Evolutionary conservation across 208 protist species (phyloP).

Genomic region (Strigomonas culicis): DNA sequence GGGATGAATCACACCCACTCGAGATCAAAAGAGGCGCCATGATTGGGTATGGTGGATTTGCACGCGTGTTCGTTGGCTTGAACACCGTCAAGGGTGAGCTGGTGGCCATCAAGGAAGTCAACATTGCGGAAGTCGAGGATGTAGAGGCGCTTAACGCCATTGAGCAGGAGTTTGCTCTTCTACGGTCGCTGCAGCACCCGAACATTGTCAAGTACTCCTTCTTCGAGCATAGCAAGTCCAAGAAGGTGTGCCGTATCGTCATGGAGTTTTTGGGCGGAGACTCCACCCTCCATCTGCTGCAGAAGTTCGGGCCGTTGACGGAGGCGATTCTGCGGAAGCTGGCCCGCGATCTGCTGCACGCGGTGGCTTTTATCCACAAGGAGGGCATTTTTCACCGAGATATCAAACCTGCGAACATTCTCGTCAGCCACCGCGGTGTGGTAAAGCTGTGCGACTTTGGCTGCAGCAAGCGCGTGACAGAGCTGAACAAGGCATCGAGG

Average conservation of each 20-base stretch:
- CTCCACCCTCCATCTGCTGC: constrained; percentile 71
- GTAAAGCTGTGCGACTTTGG: constrained; percentile 93
- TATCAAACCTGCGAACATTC: constrained; percentile 91
- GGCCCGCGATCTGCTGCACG: constrained; percentile 59
- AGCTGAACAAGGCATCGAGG: constrained; percentile 75
- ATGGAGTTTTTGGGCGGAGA: constrained; percentile 90
- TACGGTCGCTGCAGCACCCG: constrained; percentile 77
- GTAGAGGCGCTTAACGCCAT: constrained; percentile 62
- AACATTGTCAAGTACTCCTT: constrained; percentile 89
- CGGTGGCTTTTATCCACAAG: constrained; percentile 85
- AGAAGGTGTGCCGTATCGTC: constrained; percentile 85
- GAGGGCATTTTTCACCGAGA: constrained; percentile 90
- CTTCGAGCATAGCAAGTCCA: constrained; percentile 82
- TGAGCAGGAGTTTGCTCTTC: constrained; percentile 81
- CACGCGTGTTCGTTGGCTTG: constrained; percentile 77
- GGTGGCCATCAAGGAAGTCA: constrained; percentile 90
- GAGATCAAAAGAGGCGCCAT: constrained; percentile 68
- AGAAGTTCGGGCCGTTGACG: constrained; percentile 75
- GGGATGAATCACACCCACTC: constrained; percentile 50
- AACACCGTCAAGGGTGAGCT: constrained; percentile 79
- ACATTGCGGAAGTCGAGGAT: constrained; percentile 71
- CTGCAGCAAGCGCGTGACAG: constrained; percentile 84
- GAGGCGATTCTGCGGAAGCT: constrained; percentile 78
- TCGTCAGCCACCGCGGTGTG: constrained; percentile 75
- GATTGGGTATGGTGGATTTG: constrained; percentile 84